Percentiles rank a stretch among this genome's conserved stretches.
phyloP scores from a whole-genome alignment of 345 rosid genomes.

The Eucalyptus decipiens region DNA sequence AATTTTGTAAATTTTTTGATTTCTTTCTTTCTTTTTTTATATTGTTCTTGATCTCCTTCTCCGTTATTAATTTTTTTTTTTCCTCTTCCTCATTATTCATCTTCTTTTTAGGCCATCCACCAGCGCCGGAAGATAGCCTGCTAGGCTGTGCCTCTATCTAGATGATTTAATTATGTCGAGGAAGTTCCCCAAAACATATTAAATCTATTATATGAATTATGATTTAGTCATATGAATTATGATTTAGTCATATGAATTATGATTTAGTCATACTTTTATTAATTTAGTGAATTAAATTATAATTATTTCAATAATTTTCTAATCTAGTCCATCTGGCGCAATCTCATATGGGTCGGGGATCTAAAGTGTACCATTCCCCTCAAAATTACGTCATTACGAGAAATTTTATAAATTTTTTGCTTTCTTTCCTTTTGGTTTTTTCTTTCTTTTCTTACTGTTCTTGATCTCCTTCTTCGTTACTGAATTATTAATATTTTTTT shows the following conservation, averaged over 20 bases:
- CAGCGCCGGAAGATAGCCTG: rapidly evolving
- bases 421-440: neutral
- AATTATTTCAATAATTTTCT: neutral
- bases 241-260: neutral
- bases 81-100: no score
- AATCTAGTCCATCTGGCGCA: rapidly evolving
- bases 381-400: neutral
- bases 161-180: neutral
- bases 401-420: neutral
- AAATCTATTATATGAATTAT: neutral
- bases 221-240: neutral
- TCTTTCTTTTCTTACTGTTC: neutral
- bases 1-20: no score
- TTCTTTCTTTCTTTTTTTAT: no score
- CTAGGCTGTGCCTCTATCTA: no score
- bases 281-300: neutral
- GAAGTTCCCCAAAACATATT: neutral
- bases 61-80: no score
- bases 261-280: no score
- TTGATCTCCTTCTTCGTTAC: neutral
- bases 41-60: no score
- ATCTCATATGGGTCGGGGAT: rapidly evolving
- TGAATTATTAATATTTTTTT: neutral
- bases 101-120: no score
- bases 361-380: neutral